phyloP scores from a whole-genome alignment of 805 yeast species.

The Cyberlindnera mycetangii region DNA sequence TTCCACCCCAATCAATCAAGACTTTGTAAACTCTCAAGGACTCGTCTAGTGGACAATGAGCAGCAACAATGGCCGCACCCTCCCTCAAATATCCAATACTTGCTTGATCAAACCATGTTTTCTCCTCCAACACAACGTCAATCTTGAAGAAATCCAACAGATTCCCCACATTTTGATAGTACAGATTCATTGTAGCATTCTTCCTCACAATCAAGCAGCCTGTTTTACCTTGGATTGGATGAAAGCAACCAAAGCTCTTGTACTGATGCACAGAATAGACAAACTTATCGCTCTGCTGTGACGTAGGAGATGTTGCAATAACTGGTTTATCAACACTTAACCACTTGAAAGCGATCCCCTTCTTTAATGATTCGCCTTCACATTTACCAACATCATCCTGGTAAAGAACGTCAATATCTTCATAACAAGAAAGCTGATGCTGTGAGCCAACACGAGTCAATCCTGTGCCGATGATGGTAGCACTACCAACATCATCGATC shows the following conservation, averaged over 20 bases:
- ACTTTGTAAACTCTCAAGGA: slow-evolving; percentile 42
- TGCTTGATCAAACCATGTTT: slow-evolving; percentile 33
- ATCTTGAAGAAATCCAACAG: slow-evolving; percentile 53
- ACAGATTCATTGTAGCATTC: slow-evolving; percentile 56
- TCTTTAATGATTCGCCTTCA: slow-evolving; percentile 27
- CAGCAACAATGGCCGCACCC: slow-evolving; percentile 42
- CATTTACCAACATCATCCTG: slow-evolving; percentile 34
- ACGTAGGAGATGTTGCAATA: slow-evolving; percentile 58
- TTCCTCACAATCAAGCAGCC: slow-evolving; percentile 67
- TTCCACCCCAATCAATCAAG: slow-evolving; percentile 53
- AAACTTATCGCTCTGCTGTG: slow-evolving; percentile 37
- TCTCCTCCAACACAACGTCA: slow-evolving; percentile 31
- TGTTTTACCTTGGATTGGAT: slow-evolving; percentile 65
- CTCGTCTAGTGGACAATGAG: slow-evolving; percentile 36
- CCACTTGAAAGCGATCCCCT: slow-evolving; percentile 59
- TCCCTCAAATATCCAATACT: slow-evolving; percentile 52
- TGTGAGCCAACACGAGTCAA: slow-evolving; percentile 36
- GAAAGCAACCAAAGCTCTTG: slow-evolving; percentile 58
- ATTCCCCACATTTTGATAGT: slow-evolving; percentile 54
- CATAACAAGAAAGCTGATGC: slow-evolving; percentile 24
- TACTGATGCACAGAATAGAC: slow-evolving; percentile 58
- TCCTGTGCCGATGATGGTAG: slow-evolving; percentile 55
- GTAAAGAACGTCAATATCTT: slow-evolving; percentile 30
- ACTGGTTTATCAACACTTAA: slow-evolving; percentile 68
- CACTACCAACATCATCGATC: slow-evolving; percentile 67